Evolutionary conservation across 2,329 filamentous ascomycete species (phyloP).

Genomic region (Ascochyta lentis): DNA sequence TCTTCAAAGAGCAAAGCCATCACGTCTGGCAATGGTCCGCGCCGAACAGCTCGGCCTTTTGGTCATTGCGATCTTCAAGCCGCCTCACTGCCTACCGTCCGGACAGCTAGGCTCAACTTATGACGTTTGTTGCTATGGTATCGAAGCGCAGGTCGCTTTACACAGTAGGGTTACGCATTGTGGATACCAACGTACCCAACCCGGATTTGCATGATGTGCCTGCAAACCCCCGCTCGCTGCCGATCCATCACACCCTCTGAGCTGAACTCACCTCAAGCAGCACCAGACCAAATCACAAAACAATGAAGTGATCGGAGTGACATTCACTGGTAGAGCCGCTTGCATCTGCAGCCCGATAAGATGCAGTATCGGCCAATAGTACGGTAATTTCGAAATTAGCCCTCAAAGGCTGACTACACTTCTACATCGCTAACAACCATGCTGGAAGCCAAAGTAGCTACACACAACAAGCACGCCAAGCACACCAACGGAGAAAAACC

Average conservation of each 20-base stretch:
- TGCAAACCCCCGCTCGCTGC: constrained; percentile 12
- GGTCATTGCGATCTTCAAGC: constrained; percentile 12
- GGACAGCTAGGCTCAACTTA: not conserved
- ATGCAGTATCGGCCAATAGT: constrained; percentile 7
- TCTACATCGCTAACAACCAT: not conserved
- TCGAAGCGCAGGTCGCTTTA: not conserved
- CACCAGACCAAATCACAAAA: not conserved
- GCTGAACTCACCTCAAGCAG: not conserved
- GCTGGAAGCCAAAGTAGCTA: not conserved
- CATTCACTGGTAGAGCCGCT: not conserved
- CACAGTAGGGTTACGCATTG: not conserved
- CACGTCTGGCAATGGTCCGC: not conserved
- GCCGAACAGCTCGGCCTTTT: constrained; percentile 1
- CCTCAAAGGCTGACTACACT: constrained; percentile 3
- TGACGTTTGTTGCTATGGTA: constrained; percentile 2
- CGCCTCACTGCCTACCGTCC: constrained; percentile 5
- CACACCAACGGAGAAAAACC: not conserved
- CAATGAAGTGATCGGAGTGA: not conserved
- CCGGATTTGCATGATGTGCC: constrained; percentile 8
- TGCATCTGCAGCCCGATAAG: not conserved
- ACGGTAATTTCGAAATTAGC: not conserved
- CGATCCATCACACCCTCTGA: constrained; percentile 7
- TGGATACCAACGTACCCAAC: constrained; percentile 1
- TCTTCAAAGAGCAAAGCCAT: not conserved
- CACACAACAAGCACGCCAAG: not conserved